phyloP scores from a whole-genome alignment of 2,329 filamentous ascomycete genomes.

The Coniochaeta sp. region DNA sequence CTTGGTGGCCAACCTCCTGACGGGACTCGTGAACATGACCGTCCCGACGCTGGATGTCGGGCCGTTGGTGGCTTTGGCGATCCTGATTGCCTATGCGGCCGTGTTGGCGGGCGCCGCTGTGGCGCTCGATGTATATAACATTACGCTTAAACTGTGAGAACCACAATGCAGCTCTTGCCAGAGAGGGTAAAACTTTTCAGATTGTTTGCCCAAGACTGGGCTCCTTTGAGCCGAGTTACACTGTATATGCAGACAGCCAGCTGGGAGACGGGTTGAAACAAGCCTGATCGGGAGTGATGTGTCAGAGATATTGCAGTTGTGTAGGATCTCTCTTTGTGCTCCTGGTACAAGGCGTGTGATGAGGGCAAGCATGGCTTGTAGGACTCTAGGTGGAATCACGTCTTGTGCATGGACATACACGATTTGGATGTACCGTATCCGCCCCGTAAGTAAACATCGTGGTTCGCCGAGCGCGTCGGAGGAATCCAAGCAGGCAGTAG shows the following conservation, averaged over 20 bases:
- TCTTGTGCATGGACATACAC: too few species aligned
- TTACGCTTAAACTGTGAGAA: conserved; percentile 64
- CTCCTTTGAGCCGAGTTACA: neutral
- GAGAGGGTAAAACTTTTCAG: neutral
- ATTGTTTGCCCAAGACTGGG: too few species aligned
- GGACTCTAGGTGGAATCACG: too few species aligned
- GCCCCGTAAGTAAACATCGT: too few species aligned
- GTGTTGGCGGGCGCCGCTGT: conserved; percentile 63
- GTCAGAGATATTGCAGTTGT: neutral
- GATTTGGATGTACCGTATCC: too few species aligned
- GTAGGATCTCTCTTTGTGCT: neutral
- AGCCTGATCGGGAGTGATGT: neutral
- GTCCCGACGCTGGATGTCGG: conserved; percentile 72
- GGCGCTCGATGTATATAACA: conserved; percentile 53
- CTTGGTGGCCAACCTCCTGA: conserved; percentile 80
- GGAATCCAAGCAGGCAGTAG: too few species aligned
- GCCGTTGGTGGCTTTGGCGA: conserved; percentile 58
- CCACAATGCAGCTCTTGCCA: neutral
- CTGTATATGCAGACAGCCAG: neutral
- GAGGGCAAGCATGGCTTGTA: too few species aligned
- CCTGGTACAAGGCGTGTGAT: neutral
- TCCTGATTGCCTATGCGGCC: conserved; percentile 67
- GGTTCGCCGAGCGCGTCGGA: too few species aligned
- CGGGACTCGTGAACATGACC: conserved; percentile 82
- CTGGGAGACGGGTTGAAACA: neutral